These are phyloP conservation scores for Serpula lacrymans DNA, from an alignment of 768 basidiomycete species.

Conservation along the genomic window DNA sequence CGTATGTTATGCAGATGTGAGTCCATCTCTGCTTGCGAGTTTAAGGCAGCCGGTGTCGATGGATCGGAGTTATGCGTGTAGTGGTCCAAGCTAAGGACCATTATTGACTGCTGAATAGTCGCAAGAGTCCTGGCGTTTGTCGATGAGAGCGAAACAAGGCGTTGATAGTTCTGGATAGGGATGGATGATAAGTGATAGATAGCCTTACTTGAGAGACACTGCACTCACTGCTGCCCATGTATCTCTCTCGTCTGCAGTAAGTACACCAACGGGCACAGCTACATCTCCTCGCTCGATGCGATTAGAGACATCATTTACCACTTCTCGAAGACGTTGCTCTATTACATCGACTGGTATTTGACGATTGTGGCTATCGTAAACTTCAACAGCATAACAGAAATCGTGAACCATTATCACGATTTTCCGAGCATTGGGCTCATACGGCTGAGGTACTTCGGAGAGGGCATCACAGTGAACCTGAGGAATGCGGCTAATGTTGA, in stretches of 20 bases:
- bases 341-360: slow-evolving; percentile 37
- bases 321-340: slow-evolving; percentile 41
- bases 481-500: slow-evolving; percentile 78
- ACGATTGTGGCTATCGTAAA: slow-evolving; percentile 42
- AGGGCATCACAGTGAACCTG: slow-evolving; percentile 60
- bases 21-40: slow-evolving; percentile 43
- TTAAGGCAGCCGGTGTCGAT: slow-evolving; percentile 9
- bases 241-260: slow-evolving; percentile 81
- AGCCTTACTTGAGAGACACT: not conserved
- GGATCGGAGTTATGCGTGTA: slow-evolving; percentile 45
- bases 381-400: slow-evolving; percentile 76
- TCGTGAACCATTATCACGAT: slow-evolving; percentile 71
- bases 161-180: slow-evolving; percentile 58
- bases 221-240: slow-evolving; percentile 69
- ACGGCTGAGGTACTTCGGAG: slow-evolving; percentile 42
- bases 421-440: slow-evolving; percentile 42
- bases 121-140: slow-evolving; percentile 58
- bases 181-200: slow-evolving; percentile 3
- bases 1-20: slow-evolving; percentile 76
- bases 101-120: slow-evolving; percentile 68
- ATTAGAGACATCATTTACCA: slow-evolving; percentile 54
- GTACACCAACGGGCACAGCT: slow-evolving; percentile 59
- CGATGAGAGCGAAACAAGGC: slow-evolving; percentile 65
- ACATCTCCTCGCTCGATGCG: slow-evolving; percentile 51
- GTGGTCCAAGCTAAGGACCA: slow-evolving; percentile 80